Evolutionary conservation across 1,284 basidiomycete genomes (phyloP), one percentile per base, ranked within the genome.

Genomic region (Tremellales sp.): DNA sequence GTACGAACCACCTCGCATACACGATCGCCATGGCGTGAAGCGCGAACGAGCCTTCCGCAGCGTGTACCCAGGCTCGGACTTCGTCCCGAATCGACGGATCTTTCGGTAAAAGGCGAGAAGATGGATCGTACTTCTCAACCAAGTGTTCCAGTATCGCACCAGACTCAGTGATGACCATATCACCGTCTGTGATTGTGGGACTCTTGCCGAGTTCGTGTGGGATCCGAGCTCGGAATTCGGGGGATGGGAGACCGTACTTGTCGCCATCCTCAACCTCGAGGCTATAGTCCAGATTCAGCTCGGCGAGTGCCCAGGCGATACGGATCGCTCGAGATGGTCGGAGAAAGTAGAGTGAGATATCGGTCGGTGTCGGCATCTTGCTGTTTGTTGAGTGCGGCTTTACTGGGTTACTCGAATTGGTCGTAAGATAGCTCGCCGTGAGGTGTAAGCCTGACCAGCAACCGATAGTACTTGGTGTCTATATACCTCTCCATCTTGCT

Each of bases 241-340:
- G 43, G 7, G 43, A 44, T 27, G 25, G 43, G 15, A 46, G 44
- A 23, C 49, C 49, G 31, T 46, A 43, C 17, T 37, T 43, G 24
- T 43, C 49, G 3, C 49, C 39, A 37, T 45, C 44, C 23, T 37
- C 25, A 10, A 29, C 25, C 8, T 46, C 33, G 19, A 45, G 43
- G 12, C 33, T 37, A 26, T 51, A 51, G 19, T 35, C 27, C 22
- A 51, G 27, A 11, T 43, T 26, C 19, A 51, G 49, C 40, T 46
- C 49, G 25, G 45, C 49, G 13, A 51, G 49, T 24, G 46, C 36
- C 49, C 49, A 51, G 12, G 45, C 49, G 33, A 51, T 42, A 22
- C 49, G 49, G 36, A 51, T 51, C 10, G 49, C 49, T 33, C 49
- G 43, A 24, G 49, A 51, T 10, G 49, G 41, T 35, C 46, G 40